These are phyloP conservation scores for Phialophora chinensis DNA, from an alignment of 2,329 filamentous ascomycete genomes.

Conservation along the genomic window DNA sequence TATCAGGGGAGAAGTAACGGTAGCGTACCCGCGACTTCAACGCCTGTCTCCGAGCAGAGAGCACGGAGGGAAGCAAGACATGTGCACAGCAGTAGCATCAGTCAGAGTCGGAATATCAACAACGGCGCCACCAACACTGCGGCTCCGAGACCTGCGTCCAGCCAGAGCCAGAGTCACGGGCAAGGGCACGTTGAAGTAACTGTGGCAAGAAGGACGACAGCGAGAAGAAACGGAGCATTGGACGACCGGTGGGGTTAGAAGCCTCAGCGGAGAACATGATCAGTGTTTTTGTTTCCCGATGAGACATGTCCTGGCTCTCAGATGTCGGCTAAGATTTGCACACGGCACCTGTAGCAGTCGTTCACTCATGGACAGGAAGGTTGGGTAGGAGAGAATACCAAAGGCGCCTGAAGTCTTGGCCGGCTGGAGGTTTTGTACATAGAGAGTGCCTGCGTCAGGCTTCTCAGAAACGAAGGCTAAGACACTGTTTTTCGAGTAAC, in stretches of 20 bases:
- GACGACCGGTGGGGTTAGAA: slow-evolving; percentile 35
- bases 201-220: slow-evolving; percentile 30
- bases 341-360: not conserved
- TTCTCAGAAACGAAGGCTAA: not conserved
- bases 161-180: slow-evolving; percentile 23
- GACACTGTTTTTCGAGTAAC: not conserved
- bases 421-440: not conserved
- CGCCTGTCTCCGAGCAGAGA: slow-evolving; percentile 34
- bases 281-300: not conserved
- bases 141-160: slow-evolving; percentile 10
- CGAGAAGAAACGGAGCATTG: slow-evolving; percentile 23
- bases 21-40: slow-evolving; percentile 28
- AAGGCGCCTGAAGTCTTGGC: not conserved
- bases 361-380: not conserved
- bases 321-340: not conserved
- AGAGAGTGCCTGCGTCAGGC: not conserved
- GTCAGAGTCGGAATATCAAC: slow-evolving; percentile 18
- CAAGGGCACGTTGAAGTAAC: slow-evolving; percentile 33
- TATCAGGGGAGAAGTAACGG: slow-evolving; percentile 29
- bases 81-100: slow-evolving; percentile 26
- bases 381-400: not conserved
- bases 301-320: not conserved
- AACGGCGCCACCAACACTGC: slow-evolving; percentile 8
- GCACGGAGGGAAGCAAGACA: slow-evolving; percentile 29
- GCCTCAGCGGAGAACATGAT: slow-evolving; percentile 1